Evolutionary conservation across 495 filamentous ascomycete species (phyloP).

Genomic region (Daldinia vernicosa): DNA sequence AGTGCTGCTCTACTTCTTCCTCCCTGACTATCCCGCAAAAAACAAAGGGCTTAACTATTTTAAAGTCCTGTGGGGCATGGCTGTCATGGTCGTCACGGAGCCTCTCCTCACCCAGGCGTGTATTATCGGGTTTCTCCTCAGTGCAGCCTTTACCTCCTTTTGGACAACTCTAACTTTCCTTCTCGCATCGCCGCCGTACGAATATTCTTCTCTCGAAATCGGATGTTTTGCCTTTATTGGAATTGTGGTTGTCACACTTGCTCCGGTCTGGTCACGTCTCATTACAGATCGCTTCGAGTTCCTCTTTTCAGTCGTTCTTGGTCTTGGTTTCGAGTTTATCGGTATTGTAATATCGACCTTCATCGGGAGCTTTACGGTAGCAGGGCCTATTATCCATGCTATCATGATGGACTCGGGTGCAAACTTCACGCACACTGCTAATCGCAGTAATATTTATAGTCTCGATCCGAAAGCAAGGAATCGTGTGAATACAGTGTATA

Average conservation of each 20-base stretch:
- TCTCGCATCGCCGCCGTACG: slow-evolving; percentile 71
- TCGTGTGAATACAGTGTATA: slow-evolving; percentile 83
- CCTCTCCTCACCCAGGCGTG: slow-evolving; percentile 70
- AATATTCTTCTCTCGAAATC: slow-evolving; percentile 71
- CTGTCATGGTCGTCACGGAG: slow-evolving; percentile 63
- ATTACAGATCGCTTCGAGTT: slow-evolving; percentile 76
- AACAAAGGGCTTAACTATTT: slow-evolving; percentile 73
- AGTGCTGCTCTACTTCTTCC: slow-evolving; percentile 70
- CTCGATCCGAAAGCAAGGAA: slow-evolving; percentile 78
- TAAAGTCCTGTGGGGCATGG: slow-evolving; percentile 69
- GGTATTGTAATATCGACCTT: slow-evolving; percentile 78
- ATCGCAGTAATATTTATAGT: slow-evolving; percentile 73
- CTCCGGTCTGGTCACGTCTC: slow-evolving; percentile 72
- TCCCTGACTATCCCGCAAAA: slow-evolving; percentile 78
- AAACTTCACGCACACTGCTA: slow-evolving; percentile 79
- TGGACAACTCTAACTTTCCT: slow-evolving; percentile 84
- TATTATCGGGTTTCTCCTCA: slow-evolving; percentile 46
- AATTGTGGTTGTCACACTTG: slow-evolving; percentile 70
- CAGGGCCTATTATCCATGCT: slow-evolving; percentile 79
- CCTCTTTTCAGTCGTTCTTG: slow-evolving; percentile 71
- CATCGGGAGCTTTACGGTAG: slow-evolving; percentile 69
- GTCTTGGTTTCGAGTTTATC: slow-evolving; percentile 62
- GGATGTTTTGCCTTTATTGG: slow-evolving; percentile 84
- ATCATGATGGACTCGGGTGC: slow-evolving; percentile 75
- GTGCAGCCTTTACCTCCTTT: slow-evolving; percentile 47